Base-by-base conservation (phyloP, 2,329 filamentous ascomycete genomes). In the Phialophora macrospora region DNA sequence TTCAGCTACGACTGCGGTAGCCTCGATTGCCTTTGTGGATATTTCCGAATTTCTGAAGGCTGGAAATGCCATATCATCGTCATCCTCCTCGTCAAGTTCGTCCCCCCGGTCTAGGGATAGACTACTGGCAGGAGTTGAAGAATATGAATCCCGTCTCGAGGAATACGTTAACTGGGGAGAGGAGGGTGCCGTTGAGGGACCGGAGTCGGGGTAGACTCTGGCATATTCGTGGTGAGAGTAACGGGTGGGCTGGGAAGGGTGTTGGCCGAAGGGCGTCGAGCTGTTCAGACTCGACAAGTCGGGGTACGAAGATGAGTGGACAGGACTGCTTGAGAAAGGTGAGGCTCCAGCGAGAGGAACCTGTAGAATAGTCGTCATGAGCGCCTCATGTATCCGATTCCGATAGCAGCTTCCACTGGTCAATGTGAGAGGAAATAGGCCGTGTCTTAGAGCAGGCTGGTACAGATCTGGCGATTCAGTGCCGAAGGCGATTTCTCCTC, bases 1-100 rank as follows among this genome's bases (percentile, higher is more conserved):
- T 24, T 56, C 64, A 30, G 81, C 68, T 76, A 82, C 24, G 77
- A 83, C 68, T 74, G 80, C 24, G 24, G 54, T 12, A 14, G 6
- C 20, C 8, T 57, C 26, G 49, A 44, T 34, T 22, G 55, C 26
- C 38, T 67, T 62, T 54, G 30, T 55, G 22, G 38, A 51, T 12
- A 55, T n/a, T n/a, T 41, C 58, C 6, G 65, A 60, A 20, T 57
- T 58, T 41, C 57, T 76, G 72, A 82, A 84, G 60, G 78, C 75
- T 8, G 81, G 81, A 69, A 84, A 82, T 4, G 76, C 71, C 62
- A 83, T 76, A 49, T 76, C 77, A 44, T 44, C 38, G 17, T 44
- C 38, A 54, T 73, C 73, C 46, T 72, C 71, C n/a, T 72, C 68
- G 20, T 73, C 71, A 22, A 73, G 70, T 17, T 55, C 52, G 51